A percentile compares a stretch with the other conserved stretches of the same genome.
Evolutionary conservation across 148 eudicot genomes (phyloP).

Genomic region (Fallopia convolvulus): DNA sequence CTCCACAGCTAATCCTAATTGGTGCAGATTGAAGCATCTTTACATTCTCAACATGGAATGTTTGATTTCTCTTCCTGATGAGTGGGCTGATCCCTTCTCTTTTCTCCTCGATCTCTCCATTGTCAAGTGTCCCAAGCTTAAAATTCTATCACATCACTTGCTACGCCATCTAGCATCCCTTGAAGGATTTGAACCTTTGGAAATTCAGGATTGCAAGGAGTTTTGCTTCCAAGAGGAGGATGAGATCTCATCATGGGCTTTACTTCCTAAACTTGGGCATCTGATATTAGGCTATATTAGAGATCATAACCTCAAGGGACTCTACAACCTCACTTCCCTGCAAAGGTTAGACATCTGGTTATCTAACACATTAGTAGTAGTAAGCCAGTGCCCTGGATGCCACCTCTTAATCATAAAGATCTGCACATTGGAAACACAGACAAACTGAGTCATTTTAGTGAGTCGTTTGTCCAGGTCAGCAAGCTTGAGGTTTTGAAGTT

Average conservation of each 20-base stretch:
- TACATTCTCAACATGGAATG: neutral
- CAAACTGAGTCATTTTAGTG: neutral
- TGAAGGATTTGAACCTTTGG: neutral
- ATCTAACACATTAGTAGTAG: neutral
- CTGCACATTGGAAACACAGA: neutral
- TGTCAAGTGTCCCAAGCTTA: neutral
- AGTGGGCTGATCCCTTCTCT: neutral
- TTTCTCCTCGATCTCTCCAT: neutral
- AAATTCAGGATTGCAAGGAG: neutral
- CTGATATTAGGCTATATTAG: neutral
- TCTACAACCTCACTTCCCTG: neutral
- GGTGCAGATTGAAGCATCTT: neutral
- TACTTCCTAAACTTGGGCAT: neutral
- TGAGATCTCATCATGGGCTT: neutral
- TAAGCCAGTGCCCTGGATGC: neutral
- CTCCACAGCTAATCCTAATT: neutral
- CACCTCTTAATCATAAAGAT: neutral
- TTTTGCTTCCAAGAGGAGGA: neutral
- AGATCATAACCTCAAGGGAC: neutral
- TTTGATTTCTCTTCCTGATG: neutral
- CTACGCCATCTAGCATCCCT: neutral
- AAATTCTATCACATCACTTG: neutral
- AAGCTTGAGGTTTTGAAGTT: neutral
- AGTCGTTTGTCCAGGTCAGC: neutral
- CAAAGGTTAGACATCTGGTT: neutral